These are phyloP conservation scores for Canavalia ensiformis DNA, from an alignment of 306 rosid species.

Conservation along the genomic window DNA sequence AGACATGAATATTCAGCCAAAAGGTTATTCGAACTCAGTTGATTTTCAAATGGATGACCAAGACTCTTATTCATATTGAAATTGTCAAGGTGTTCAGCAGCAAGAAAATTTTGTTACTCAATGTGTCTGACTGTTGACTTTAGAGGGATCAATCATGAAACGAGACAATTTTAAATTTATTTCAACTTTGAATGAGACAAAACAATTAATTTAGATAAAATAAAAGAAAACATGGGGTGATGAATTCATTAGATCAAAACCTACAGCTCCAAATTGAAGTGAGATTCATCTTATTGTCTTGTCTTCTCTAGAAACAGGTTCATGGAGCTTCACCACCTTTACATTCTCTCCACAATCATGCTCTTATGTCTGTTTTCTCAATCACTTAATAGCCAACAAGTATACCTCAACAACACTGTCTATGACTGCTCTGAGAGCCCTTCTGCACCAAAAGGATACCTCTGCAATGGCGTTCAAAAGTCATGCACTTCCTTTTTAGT, in stretches of 20 bases:
- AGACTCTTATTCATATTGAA: not conserved
- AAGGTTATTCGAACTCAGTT: not conserved
- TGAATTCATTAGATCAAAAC: not conserved
- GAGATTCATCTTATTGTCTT: not conserved
- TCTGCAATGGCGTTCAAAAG: conserved; percentile 50
- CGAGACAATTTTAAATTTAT: not conserved
- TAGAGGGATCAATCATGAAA: not conserved
- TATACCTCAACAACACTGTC: conserved; percentile 49
- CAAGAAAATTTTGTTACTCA: conserved; percentile 10
- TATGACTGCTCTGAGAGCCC: conserved; percentile 50
- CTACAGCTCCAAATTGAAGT: not conserved
- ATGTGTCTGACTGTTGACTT: conserved; percentile 6
- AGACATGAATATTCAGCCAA: not conserved
- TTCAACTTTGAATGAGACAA: conserved; percentile 23
- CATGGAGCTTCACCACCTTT: conserved; percentile 46
- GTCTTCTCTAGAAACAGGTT: conserved; percentile 1
- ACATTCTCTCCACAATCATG: conserved; percentile 35
- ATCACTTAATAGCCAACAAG: conserved; percentile 57
- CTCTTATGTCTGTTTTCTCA: conserved; percentile 37
- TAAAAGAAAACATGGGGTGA: not conserved
- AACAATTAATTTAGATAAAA: not conserved
- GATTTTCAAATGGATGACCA: conserved; percentile 13
- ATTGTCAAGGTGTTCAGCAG: not conserved
- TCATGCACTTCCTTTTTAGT: conserved; percentile 61
- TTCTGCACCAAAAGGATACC: conserved; percentile 58